These are phyloP conservation scores for Hypoxylon rickii DNA, from an alignment of 495 filamentous ascomycete species.

Conservation along the genomic window DNA sequence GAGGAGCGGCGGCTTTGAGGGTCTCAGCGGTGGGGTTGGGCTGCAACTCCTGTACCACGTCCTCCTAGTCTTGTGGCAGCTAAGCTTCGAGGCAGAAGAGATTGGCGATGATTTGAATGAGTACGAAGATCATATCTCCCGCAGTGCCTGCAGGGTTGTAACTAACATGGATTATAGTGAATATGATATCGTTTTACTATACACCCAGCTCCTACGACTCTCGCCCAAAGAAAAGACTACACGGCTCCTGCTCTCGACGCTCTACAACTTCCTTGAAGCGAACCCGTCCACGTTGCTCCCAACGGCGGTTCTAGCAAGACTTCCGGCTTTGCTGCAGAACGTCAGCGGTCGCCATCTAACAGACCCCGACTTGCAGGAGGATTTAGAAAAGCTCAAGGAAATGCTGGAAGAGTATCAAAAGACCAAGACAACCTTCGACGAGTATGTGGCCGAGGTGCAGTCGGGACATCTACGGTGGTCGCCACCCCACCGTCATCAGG, in stretches of 20 bases:
- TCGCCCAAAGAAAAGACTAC: constrained; percentile 99
- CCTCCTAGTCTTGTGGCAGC: constrained; percentile 89
- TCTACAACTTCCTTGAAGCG: constrained; percentile 79
- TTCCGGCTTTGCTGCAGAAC: constrained; percentile 81
- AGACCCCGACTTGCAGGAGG: constrained; percentile 87
- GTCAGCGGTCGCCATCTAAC: constrained; percentile 81
- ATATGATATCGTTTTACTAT: constrained; percentile 89
- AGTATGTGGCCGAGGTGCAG: constrained; percentile 88
- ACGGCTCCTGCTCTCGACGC: constrained; percentile 82
- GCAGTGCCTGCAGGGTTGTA: constrained; percentile 4
- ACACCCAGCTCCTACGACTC: constrained; percentile 83
- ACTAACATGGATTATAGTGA: constrained; percentile 59
- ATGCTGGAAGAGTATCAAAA: constrained; percentile 92
- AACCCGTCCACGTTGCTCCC: constrained; percentile 82
- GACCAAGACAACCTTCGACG: constrained; percentile 95
- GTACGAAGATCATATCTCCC: constrained; percentile 52
- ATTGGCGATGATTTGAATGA: constrained; percentile 87
- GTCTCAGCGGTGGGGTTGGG: constrained; percentile 79
- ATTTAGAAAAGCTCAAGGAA: constrained; percentile 73
- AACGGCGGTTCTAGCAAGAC: constrained; percentile 76
- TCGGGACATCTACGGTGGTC: constrained; percentile 93
- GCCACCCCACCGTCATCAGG: constrained; percentile 85
- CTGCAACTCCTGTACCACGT: constrained; percentile 95
- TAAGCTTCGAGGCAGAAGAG: constrained; percentile 84
- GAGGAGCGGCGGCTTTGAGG: constrained; percentile 60